Percentiles rank a stretch among this genome's conserved stretches.
phyloP scores from a whole-genome alignment of 2,329 filamentous ascomycete species.

The Neoscytalidium dimidiatum region DNA sequence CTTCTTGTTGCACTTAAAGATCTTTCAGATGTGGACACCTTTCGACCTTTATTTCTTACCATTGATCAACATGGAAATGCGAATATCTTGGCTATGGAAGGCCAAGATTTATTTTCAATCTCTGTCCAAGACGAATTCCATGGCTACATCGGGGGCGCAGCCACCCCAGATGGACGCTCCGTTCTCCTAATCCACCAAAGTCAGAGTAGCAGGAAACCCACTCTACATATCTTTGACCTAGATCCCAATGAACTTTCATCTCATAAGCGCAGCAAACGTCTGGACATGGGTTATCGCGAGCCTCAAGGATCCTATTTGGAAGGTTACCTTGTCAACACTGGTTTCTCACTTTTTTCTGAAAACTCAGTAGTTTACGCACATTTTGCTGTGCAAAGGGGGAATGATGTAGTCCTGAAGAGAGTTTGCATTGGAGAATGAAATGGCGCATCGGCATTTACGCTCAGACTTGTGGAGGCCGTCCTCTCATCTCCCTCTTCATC shows the following conservation, averaged over 20 bases:
- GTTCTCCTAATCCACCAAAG: slow-evolving; percentile 1
- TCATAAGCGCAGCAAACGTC: neutral
- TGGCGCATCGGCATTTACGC: neutral
- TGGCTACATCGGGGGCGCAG: neutral
- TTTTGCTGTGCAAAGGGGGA: neutral
- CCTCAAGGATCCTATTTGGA: neutral
- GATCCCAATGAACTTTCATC: neutral
- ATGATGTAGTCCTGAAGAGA: neutral
- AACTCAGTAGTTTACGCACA: neutral
- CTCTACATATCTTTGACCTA: neutral
- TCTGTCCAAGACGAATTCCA: neutral
- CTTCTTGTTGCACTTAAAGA: neutral
- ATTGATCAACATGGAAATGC: slow-evolving; percentile 3
- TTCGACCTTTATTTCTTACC: slow-evolving; percentile 1
- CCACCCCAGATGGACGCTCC: neutral
- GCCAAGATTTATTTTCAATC: neutral
- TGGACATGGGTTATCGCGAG: neutral
- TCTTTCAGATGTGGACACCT: neutral
- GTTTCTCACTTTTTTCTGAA: neutral
- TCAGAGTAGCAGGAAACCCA: neutral
- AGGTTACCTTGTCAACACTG: neutral
- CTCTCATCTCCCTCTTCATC: neutral
- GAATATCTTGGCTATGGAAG: neutral
- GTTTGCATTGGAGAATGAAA: neutral
- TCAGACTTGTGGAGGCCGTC: neutral